These are phyloP conservation scores for Xylaria sp. DNA, from an alignment of 2,329 filamentous ascomycete species.

Conservation along the genomic window DNA sequence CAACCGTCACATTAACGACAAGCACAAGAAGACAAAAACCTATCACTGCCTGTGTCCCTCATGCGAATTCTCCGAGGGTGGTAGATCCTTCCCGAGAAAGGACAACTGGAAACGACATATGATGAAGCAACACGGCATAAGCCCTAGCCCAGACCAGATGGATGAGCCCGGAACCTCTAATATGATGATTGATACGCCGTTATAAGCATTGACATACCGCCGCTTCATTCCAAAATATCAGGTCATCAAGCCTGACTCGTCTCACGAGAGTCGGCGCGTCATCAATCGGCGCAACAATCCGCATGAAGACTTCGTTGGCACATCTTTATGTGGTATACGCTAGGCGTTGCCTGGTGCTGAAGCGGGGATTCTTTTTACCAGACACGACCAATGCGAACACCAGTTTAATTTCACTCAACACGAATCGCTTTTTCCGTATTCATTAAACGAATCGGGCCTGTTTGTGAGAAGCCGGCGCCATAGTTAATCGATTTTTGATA, in stretches of 20 bases:
- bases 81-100: slow-evolving; percentile 62
- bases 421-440: background rate
- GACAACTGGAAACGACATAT: slow-evolving; percentile 67
- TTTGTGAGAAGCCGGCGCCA: background rate
- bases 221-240: background rate
- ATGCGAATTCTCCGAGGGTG: slow-evolving; percentile 61
- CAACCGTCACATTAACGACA: slow-evolving; percentile 64
- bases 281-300: background rate
- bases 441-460: background rate
- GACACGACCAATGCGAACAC: too few relatives aligned
- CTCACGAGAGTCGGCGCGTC: background rate
- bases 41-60: slow-evolving; percentile 59
- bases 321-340: background rate
- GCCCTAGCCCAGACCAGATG: slow-evolving; percentile 31
- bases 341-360: background rate
- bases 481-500: slow-evolving; percentile 3
- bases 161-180: slow-evolving; percentile 31
- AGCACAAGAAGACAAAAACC: slow-evolving; percentile 62
- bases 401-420: background rate
- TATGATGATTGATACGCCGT: too few relatives aligned
- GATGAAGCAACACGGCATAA: slow-evolving; percentile 56
- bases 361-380: too few relatives aligned
- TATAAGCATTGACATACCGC: slow-evolving; percentile 7
- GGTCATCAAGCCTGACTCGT: background rate
- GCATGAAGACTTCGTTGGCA: background rate